phyloP scores from a whole-genome alignment of 2,329 filamentous ascomycete species.

The Colletotrichum sp. region DNA sequence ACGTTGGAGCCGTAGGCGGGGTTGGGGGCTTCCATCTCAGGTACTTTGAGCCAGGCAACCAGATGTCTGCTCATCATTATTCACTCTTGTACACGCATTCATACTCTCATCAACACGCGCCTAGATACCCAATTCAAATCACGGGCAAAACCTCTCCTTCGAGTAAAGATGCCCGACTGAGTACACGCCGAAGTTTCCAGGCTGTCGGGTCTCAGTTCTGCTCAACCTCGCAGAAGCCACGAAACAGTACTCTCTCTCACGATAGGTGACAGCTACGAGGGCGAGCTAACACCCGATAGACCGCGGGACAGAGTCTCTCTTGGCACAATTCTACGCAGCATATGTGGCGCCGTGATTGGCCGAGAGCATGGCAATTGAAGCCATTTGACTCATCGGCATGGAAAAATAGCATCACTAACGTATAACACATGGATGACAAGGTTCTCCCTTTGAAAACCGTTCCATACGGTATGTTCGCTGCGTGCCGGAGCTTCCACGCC shows the following conservation, averaged over 20 bases:
- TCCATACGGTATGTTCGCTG: not conserved
- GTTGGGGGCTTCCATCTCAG: not conserved
- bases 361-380: not conserved
- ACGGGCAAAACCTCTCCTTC: not conserved
- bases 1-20: not conserved
- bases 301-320: not conserved
- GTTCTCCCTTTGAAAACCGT: not conserved
- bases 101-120: not conserved
- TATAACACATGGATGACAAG: not conserved
- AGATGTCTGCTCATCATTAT: not conserved
- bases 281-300: not conserved
- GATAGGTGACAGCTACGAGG: not conserved
- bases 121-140: not conserved
- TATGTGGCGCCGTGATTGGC: not conserved
- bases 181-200: not conserved
- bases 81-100: not conserved
- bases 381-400: not conserved
- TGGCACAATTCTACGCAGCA: not conserved
- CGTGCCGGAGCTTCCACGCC: not conserved
- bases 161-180: not conserved
- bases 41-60: not conserved
- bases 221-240: not conserved
- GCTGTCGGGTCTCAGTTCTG: not conserved
- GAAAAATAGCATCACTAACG: not conserved
- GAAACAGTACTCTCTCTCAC: not conserved